A percentile compares a stretch with the other conserved stretches of the same genome.
Evolutionary conservation across 495 filamentous ascomycete species (phyloP).

Genomic region (Neurospora sp.): DNA sequence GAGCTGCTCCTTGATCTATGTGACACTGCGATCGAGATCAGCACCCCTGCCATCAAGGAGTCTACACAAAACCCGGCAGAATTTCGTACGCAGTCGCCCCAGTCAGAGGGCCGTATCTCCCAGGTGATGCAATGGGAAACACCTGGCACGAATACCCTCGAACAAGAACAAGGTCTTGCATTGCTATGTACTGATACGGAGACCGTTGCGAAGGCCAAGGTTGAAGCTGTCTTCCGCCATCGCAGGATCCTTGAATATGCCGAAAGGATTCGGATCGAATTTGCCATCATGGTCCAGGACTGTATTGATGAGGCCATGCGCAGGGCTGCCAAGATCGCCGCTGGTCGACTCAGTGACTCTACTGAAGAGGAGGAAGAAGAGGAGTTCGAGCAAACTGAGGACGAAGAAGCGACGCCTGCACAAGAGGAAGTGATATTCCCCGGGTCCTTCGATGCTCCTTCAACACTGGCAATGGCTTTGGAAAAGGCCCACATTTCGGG

Average conservation of each 20-base stretch:
- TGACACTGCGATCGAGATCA: slow-evolving; percentile 92
- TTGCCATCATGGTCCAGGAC: slow-evolving; percentile 80
- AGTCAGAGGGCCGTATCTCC: slow-evolving; percentile 84
- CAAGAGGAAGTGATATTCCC: slow-evolving; percentile 39
- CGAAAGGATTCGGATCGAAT: slow-evolving; percentile 89
- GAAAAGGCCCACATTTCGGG: slow-evolving; percentile 34
- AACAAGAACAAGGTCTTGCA: slow-evolving; percentile 89
- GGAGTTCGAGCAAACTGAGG: slow-evolving; percentile 17
- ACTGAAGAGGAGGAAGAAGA: slow-evolving; percentile 43
- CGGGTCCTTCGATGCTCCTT: slow-evolving; percentile 48
- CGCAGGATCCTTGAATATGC: slow-evolving; percentile 90
- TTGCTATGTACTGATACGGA: slow-evolving; percentile 81
- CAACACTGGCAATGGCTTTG: slow-evolving; percentile 47
- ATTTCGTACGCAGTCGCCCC: slow-evolving; percentile 83
- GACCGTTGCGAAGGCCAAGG: slow-evolving; percentile 68
- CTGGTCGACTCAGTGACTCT: slow-evolving; percentile 75
- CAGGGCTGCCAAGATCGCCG: slow-evolving; percentile 81
- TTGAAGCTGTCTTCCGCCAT: slow-evolving; percentile 85
- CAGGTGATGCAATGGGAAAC: slow-evolving; percentile 96
- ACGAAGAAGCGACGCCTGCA: slow-evolving; percentile 22
- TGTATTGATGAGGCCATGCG: slow-evolving; percentile 86
- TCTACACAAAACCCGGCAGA: slow-evolving; percentile 54
- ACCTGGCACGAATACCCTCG: slow-evolving; percentile 79
- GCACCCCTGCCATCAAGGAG: slow-evolving; percentile 83
- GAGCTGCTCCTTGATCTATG: slow-evolving; percentile 91